Evolutionary conservation across 2,329 filamentous ascomycete genomes (phyloP), one percentile per base, ranked within the genome.

Genomic region (Blastomyces silverae): DNA sequence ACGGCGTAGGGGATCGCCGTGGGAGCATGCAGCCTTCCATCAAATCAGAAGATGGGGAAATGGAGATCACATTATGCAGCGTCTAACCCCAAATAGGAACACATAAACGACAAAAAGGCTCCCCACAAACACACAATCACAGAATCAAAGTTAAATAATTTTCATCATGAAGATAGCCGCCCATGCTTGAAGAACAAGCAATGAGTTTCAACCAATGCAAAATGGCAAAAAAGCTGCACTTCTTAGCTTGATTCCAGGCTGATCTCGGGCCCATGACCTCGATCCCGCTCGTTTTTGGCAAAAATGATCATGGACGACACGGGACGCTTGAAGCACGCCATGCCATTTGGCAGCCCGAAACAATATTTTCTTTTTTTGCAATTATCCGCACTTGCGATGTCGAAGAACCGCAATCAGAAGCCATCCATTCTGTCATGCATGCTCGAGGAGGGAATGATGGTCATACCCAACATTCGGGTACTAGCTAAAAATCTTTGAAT

Each of bases 81-180:
- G 15, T 11, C 59, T 61, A 61, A 50, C n/a, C 59, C 59, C 59
- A 61, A 61, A 48, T 48, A 61, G 59, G 59, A 20, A 61, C 37
- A 61, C 59, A 48, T 61, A 61, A 37, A 61, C 59, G 59, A 61
- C 42, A 34, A 37, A 61, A 25, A 3, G 37, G 37, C 37, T 39
- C 10, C 37, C 37, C 37, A 3, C 37, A 39, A 37, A 39, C 37
- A 13, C 1, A 39, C 10, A 39, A 13, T 13, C 37, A 13, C 37
- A 39, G 37, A 39, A 37, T 59, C 37, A 58, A 2, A 25, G 37
- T 13, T 13, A 17, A 50, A 34, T 20, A 50, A 46, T 46, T 46
- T 20, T 57, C 50, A 25, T 50, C 46, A 50, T 3, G 8, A 50
- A 3, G 3, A 31, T 13, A 25, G 25, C 8, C 13, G 22, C 10